A percentile compares a stretch with the other conserved stretches of the same genome.
These are phyloP conservation scores for Pythium phragmiticola DNA, from an alignment of 352 stramenopile species.

Conservation along the genomic window DNA sequence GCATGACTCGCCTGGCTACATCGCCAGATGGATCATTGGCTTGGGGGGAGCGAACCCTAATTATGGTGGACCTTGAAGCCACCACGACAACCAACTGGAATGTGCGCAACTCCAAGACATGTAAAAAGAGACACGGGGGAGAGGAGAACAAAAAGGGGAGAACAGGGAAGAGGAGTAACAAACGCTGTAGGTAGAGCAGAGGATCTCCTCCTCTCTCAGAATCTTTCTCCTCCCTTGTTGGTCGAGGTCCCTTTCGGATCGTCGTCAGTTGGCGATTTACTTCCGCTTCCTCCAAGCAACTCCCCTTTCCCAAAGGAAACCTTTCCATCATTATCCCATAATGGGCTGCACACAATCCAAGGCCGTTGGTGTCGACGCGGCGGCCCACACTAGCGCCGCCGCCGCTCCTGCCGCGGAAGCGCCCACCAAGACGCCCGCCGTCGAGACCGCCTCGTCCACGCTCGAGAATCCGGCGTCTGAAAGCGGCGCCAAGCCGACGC, in stretches of 20 bases:
- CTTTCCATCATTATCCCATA: not conserved
- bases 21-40: slow-evolving; percentile 7
- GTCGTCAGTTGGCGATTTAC: slow-evolving; percentile 18
- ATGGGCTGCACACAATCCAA: slow-evolving; percentile 77
- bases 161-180: slow-evolving; percentile 3
- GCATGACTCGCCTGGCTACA: not conserved
- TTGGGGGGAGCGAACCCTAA: slow-evolving; percentile 21
- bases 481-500: slow-evolving; percentile 6
- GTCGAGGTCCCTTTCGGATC: not conserved
- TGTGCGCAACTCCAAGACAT: slow-evolving; percentile 6
- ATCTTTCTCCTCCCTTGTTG: slow-evolving; percentile 1
- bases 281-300: slow-evolving; percentile 9
- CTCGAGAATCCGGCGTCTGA: not conserved
- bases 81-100: slow-evolving; percentile 2
- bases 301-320: slow-evolving; percentile 5
- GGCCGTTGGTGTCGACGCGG: slow-evolving; percentile 22
- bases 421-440: not conserved
- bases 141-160: not conserved
- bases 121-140: slow-evolving; percentile 12
- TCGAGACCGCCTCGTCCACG: not conserved
- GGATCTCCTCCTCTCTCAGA: not conserved
- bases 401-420: not conserved
- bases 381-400: not conserved
- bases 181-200: not conserved
- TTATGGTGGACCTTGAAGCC: slow-evolving; percentile 11